Base-by-base conservation (phyloP, 2,329 filamentous ascomycete species). In the Fusarium virguliforme region DNA sequence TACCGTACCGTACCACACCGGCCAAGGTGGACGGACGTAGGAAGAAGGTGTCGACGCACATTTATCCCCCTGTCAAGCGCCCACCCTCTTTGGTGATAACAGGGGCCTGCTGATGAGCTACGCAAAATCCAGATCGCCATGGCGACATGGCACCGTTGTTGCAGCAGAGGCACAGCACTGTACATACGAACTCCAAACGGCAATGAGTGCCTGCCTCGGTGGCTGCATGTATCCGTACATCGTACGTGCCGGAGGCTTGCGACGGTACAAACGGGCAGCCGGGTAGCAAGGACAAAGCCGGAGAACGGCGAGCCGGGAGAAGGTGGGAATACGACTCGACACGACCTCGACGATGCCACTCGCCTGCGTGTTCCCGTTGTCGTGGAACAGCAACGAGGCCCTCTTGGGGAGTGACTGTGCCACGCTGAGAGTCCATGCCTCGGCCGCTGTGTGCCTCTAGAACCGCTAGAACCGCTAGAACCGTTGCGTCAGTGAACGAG, bases 201-300 rank as follows among this genome's bases (percentile, higher is more conserved):
- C 46, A 62, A 43, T 68, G 35, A 68, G 30, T 43, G 58, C 55
- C 56, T 72, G 13, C 32, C 55, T 69, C 12, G 46, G 59, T 65
- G 26, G 41, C 67, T 74, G 62, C 64, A 54, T 43, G 62, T 56
- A 53, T 40, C 56, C 67, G 53, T 60, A 59, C 54, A 73, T 75
- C 71, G 67, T 72, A 72, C 73, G 67, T 68, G 69, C 69, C 64
- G 67, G 71, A 64, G 63, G 59, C 57, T 72, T 73, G 70, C 70
- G 68, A 71, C 38, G 58, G 50, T 48, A 30, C 40, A 32, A 71
- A 70, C 58, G 65, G 46, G 51, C 34, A 50, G 12, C 34, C 35
- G 43, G 57, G 57, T 37, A 30, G 18, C 41, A 60, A 26, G 56
- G 57, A 51, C 57, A 60, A 8, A 60, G n/a, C 70, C 68, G 54